Evolutionary conservation across 2,329 filamentous ascomycete genomes (phyloP).

Genomic region (Stagonosporopsis cucurbitacearum): DNA sequence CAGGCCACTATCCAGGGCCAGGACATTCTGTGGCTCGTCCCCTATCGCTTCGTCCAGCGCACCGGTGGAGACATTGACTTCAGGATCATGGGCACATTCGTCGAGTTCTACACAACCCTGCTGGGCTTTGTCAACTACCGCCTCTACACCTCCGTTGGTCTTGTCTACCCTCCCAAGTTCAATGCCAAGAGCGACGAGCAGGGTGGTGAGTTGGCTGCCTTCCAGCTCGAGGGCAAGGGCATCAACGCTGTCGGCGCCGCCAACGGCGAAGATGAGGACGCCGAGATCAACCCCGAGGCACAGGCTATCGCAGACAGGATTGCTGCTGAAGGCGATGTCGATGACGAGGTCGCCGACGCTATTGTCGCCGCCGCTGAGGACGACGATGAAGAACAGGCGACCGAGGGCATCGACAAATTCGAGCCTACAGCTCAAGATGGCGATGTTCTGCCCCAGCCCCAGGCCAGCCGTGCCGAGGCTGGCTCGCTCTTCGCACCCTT

Average conservation of each 20-base stretch:
- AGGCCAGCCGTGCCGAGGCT: conserved; percentile 68
- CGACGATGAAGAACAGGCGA: conserved; percentile 45
- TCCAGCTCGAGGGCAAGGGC: conserved; percentile 82
- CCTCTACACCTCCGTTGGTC: conserved; percentile 86
- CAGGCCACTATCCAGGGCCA: conserved; percentile 97
- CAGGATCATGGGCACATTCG: conserved; percentile 98
- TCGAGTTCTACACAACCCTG: conserved; percentile 98
- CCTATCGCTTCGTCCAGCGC: conserved; percentile 96
- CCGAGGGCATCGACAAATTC: conserved; percentile 81
- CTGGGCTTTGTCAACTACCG: conserved; percentile 96
- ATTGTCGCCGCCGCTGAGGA: conserved; percentile 22
- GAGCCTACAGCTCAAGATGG: conserved; percentile 82
- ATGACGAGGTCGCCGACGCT: conserved; percentile 50
- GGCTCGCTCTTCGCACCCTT: conserved; percentile 83
- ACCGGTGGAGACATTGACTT: conserved; percentile 96
- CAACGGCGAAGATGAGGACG: conserved; percentile 34
- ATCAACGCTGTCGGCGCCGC: conserved; percentile 45
- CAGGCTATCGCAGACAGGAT: conserved; percentile 59
- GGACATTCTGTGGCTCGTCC: conserved; percentile 95
- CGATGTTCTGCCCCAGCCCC: conserved; percentile 84
- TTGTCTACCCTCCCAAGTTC: conserved; percentile 96
- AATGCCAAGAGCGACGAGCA: conserved; percentile 85
- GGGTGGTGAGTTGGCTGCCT: conserved; percentile 87
- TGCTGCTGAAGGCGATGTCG: conserved; percentile 39
- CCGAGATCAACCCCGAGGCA: conserved; percentile 50